Evolutionary conservation across 2,329 filamentous ascomycete species (phyloP).

Genomic region (Hypoxylon sp.): DNA sequence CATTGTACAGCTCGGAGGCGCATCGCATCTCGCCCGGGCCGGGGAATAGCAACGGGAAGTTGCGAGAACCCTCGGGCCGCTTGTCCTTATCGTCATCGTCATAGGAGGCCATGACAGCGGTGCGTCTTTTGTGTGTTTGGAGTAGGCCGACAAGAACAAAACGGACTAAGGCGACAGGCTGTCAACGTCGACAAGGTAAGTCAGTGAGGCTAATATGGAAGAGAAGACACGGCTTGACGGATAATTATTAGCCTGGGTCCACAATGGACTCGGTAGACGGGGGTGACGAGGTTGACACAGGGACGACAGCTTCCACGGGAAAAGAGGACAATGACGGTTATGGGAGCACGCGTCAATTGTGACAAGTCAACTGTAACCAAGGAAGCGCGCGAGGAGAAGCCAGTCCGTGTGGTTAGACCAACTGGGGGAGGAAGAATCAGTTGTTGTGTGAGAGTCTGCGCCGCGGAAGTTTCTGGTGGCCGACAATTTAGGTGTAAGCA

Average conservation of each 20-base stretch:
- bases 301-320: no score
- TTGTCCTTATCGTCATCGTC: not conserved
- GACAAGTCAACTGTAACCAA: not conserved
- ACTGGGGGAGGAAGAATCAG: not conserved
- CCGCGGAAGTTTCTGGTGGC: not conserved
- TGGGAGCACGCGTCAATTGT: not conserved
- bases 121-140: not conserved
- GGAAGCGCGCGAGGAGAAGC: not conserved
- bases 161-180: no score
- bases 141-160: not conserved
- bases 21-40: not conserved
- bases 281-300: not conserved
- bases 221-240: no score
- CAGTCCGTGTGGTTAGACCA: not conserved
- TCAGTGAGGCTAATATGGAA: not conserved
- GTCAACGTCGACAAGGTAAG: not conserved
- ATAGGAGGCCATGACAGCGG: not conserved
- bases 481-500: not conserved
- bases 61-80: slow-evolving; percentile 9
- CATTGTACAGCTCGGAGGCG: not conserved
- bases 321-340: not conserved
- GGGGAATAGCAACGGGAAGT: slow-evolving; percentile 8
- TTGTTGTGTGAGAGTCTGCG: not conserved
- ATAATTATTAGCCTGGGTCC: no score
- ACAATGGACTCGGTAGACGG: not conserved